phyloP scores from a whole-genome alignment of 1,284 basidiomycete species.

The Tilletia walkeri region DNA sequence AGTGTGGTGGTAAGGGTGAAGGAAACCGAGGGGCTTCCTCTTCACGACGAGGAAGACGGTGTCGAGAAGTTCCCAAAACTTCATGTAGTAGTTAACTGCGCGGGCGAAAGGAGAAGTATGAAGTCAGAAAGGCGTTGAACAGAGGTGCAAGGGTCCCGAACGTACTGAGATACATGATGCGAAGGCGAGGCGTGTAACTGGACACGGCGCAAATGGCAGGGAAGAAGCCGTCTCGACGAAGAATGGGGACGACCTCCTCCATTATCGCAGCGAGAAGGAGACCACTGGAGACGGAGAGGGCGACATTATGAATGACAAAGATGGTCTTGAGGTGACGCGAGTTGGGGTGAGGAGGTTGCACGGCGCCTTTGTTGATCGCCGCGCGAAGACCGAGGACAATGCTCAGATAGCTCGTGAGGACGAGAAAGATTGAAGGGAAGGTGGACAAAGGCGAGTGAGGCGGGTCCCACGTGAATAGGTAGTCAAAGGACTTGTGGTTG shows the following conservation, averaged over 20 bases:
- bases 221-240: conserved; percentile 37
- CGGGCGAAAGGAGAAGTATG: too few relatives aligned
- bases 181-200: conserved; percentile 69
- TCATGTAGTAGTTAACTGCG: conserved; percentile 71
- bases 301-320: conserved; percentile 88
- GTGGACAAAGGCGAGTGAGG: conserved; percentile 48
- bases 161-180: conserved; percentile 73
- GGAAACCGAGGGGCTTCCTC: conserved; percentile 93
- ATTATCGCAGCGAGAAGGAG: conserved; percentile 80
- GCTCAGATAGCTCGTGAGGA: conserved; percentile 77
- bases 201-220: conserved; percentile 73
- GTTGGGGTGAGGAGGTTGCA: conserved; percentile 62
- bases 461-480: conserved; percentile 36
- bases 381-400: conserved; percentile 82
- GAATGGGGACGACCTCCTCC: conserved; percentile 62
- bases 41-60: conserved; percentile 96
- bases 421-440: conserved; percentile 39
- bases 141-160: too few relatives aligned
- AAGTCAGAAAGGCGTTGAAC: too few relatives aligned
- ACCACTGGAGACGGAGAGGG: conserved; percentile 77
- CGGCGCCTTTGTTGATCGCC: conserved; percentile 67
- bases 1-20: conserved; percentile 98
- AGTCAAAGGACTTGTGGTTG: background rate
- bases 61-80: conserved; percentile 73
- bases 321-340: conserved; percentile 62